Base-by-base conservation (phyloP, 2,329 filamentous ascomycete species). In the Acrocalymma vagum region DNA sequence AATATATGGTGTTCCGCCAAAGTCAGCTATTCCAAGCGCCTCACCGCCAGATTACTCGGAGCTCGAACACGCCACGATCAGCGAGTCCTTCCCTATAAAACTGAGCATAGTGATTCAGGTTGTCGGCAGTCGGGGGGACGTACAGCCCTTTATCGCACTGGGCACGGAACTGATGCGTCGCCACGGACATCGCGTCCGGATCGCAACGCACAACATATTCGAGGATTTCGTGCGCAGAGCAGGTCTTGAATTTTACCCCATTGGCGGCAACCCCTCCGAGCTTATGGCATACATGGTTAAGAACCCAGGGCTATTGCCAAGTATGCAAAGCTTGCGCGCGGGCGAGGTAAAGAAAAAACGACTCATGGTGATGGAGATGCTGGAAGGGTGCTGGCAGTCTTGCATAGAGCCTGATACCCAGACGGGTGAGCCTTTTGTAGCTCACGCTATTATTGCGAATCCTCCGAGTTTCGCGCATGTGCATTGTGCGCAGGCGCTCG, bases 401-500 rank as follows among this genome's bases (percentile, higher is more conserved):
- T 70, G 65, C 16, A 39, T 74, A 4, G 59, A 65, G 4, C 58
- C 60, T 9, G 72, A 69, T 3, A 61, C 69, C 7, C 54, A 69
- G 13, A 38, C 24, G 5, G 16, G 37, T 1, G 28, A 46, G n/a
- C 88, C 87, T 1, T 95, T 95, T 60, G 84, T 95, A 24, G 90
- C 90, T 0, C 88, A 90, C 67, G 53, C 50, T 86, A 90, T 90
- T 52, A 88, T 90, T 53, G 87, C 87, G 2, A 90, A 90, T 45
- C 87, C 87, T 2, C 87, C 87, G 0, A 88, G 85, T 58, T 90
- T 89, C 66, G 87, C 85, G 0, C 86, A 90, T 58, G 76, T 90
- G 3, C 86, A 90, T 56, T 79, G 85, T 45, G 87, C 86, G 0
- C 84, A 90, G 68, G 86, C 84, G 60, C 65, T 90, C 51, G 86